Percentiles rank a stretch among this genome's conserved stretches.
Conservation (phyloP, 2,329 filamentous ascomycete species). For the Cytospora chrysosperma region DNA sequence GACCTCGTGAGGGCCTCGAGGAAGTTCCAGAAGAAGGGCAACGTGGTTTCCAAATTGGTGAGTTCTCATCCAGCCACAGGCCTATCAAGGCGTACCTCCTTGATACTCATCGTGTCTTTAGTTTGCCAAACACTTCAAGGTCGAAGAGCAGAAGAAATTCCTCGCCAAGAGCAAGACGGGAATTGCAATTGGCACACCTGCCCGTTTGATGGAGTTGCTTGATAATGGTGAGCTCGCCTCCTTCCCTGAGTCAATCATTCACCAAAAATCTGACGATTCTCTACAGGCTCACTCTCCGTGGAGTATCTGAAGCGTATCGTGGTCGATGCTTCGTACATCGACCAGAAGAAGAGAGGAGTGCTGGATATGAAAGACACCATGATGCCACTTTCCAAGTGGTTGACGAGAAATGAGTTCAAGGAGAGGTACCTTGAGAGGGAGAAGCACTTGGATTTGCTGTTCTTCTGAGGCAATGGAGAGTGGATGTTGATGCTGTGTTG, state of each 20-base stretch:
- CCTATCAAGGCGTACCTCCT: slow-evolving; percentile 8
- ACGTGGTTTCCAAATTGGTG: slow-evolving; percentile 77
- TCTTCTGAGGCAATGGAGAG: slow-evolving; percentile 51
- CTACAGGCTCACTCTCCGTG: slow-evolving; percentile 18
- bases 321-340: slow-evolving; percentile 81
- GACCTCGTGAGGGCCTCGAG: slow-evolving; percentile 76
- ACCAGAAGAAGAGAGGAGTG: slow-evolving; percentile 90
- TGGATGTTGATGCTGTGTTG: neutral
- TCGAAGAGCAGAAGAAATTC: slow-evolving; percentile 79
- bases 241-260: neutral
- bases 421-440: slow-evolving; percentile 63
- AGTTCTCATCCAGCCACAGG: slow-evolving; percentile 23
- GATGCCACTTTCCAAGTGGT: slow-evolving; percentile 72
- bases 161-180: slow-evolving; percentile 70
- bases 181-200: slow-evolving; percentile 87
- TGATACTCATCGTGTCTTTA: slow-evolving; percentile 35
- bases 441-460: slow-evolving; percentile 60
- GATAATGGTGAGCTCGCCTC: slow-evolving; percentile 64
- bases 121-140: slow-evolving; percentile 97
- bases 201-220: slow-evolving; percentile 76
- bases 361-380: slow-evolving; percentile 95
- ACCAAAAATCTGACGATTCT: slow-evolving; percentile 15
- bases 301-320: slow-evolving; percentile 24
- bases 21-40: slow-evolving; percentile 76
- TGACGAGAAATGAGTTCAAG: slow-evolving; percentile 70